Evolutionary conservation across 2,329 filamentous ascomycete species (phyloP).

Genomic region (Shiraia bambusicola): DNA sequence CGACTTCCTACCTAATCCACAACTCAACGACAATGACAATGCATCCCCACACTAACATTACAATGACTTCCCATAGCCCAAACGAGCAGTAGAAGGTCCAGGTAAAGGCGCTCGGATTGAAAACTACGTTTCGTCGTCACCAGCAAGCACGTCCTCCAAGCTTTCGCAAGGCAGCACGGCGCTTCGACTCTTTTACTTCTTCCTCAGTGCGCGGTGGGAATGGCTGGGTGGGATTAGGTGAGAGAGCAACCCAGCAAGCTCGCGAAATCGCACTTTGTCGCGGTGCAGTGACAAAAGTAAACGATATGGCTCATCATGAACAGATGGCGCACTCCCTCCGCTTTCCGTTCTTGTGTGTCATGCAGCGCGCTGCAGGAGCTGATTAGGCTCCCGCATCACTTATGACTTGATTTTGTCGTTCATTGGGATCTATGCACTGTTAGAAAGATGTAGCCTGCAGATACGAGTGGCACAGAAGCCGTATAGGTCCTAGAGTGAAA

Average conservation of each 20-base stretch:
- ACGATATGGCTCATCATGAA: conserved; percentile 24
- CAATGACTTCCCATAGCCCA: background rate
- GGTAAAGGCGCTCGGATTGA: conserved; percentile 39
- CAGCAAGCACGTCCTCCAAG: conserved; percentile 25
- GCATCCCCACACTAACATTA: conserved; percentile 23
- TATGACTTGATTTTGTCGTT: conserved; percentile 32
- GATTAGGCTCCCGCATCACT: conserved; percentile 26
- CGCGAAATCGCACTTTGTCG: conserved; percentile 14
- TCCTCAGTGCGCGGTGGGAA: conserved; percentile 37
- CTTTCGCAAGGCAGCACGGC: conserved; percentile 17
- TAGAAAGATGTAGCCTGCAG: too few species aligned
- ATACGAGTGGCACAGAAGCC: too few species aligned
- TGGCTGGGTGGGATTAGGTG: conserved; percentile 13
- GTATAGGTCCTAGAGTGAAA: background rate
- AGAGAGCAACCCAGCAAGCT: conserved; percentile 18
- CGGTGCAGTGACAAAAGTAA: conserved; percentile 19
- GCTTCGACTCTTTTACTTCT: conserved; percentile 39
- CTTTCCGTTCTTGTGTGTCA: conserved; percentile 39
- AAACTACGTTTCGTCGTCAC: conserved; percentile 37
- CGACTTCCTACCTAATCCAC: conserved; percentile 9
- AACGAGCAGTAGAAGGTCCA: conserved; percentile 1
- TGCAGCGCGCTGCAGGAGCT: conserved; percentile 22
- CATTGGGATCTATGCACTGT: conserved; percentile 26
- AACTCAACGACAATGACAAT: conserved; percentile 30
- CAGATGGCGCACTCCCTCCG: conserved; percentile 35